Evolutionary conservation across 2,329 filamentous ascomycete species (phyloP), one percentile per base, ranked within the genome.

Genomic region (Aspergillus tubingensis): DNA sequence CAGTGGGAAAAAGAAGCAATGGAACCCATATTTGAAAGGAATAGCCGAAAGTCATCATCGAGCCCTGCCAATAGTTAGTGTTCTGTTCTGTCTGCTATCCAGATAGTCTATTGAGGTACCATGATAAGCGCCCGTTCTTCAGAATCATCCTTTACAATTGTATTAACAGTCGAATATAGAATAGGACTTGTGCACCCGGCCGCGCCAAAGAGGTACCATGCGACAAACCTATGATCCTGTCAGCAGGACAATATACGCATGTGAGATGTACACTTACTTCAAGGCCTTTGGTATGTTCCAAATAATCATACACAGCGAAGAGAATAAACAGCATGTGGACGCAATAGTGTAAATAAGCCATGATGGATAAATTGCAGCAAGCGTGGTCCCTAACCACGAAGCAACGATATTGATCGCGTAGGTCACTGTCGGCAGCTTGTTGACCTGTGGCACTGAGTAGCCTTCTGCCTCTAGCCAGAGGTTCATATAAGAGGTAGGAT

Each of bases 381-480:
- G 68, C 0, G 81, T 83, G 0, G 81, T 81, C 0, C 81, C 81
- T 0, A 84, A 67, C 70, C 82, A 80, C 0, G 81, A 82, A 0
- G 79, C 72, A 8, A 84, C 69, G 5, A 83, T 81, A 0, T 75
- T 79, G 43, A 84, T 79, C n/a, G 77, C 80, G 53, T 81, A 78
- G 0, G 76, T 77, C 8, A 77, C 80, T 0, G 82, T 84, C 0
- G 82, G 82, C 1, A 84, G 76, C 11, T 79, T 74, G 68, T 84
- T 84, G 60, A 83, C 78, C 59, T 83, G 76, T 0, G 77, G 75
- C 0, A 84, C 74, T 0, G 79, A 79, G 65, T 81, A 84, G 5
- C 77, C 76, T 27, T 81, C 78, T 1, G 76, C 75, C 60, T 83
- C 83, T 43, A 84, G 76, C 82, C 82, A 84, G 10, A 84, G 76